phyloP scores from a whole-genome alignment of 495 filamentous ascomycete species.

The Friedmanniomyces simplex region DNA sequence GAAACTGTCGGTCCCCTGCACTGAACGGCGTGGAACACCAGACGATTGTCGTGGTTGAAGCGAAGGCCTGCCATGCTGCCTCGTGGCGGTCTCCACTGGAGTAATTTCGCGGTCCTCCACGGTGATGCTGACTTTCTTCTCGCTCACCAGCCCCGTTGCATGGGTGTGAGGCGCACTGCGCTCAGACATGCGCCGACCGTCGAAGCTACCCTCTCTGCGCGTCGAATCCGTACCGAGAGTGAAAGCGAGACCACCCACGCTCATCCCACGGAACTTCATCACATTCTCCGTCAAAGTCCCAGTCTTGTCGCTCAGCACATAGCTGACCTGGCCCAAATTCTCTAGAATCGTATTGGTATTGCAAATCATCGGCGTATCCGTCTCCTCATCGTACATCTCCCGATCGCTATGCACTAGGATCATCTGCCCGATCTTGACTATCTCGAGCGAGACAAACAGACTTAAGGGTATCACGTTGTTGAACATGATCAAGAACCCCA shows the following conservation, averaged over 20 bases:
- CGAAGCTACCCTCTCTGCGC: not conserved
- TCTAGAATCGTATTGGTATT: constrained; percentile 95
- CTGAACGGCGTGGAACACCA: not conserved
- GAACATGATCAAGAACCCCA: constrained; percentile 85
- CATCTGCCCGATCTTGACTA: constrained; percentile 87
- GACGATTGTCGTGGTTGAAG: not conserved
- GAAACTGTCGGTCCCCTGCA: constrained; percentile 27
- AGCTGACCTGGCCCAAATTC: constrained; percentile 76
- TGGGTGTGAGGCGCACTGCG: constrained; percentile 19
- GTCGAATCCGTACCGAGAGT: constrained; percentile 40
- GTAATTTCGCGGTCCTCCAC: not conserved
- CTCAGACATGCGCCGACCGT: not conserved
- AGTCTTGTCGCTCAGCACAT: constrained; percentile 87
- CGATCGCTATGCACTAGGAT: constrained; percentile 61
- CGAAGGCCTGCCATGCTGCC: not conserved
- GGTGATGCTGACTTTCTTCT: not conserved
- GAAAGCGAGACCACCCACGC: constrained; percentile 78
- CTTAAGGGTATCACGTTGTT: constrained; percentile 94
- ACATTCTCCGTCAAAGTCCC: constrained; percentile 86
- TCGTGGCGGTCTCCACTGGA: constrained; percentile 41
- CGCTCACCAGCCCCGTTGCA: not conserved
- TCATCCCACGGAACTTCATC: constrained; percentile 82
- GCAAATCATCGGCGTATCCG: constrained; percentile 76
- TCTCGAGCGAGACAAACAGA: constrained; percentile 90
- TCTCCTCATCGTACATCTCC: constrained; percentile 83